Evolutionary conservation across 2,329 filamentous ascomycete genomes (phyloP), one percentile per base, ranked within the genome.

Genomic region (Neophaeococcomyces aloes): DNA sequence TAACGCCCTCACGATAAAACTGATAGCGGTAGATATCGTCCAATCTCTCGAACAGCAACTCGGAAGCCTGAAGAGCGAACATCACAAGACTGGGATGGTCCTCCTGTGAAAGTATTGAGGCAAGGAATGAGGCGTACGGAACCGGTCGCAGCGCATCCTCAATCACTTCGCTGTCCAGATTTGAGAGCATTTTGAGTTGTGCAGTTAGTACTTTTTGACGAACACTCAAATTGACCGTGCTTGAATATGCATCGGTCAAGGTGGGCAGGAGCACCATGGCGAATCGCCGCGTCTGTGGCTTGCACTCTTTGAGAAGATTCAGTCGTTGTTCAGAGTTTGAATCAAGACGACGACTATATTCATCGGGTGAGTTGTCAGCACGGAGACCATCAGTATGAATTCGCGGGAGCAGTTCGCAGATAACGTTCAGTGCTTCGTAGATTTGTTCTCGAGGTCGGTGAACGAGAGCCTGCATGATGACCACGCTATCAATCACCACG

Each of bases 391-490:
- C 42, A 5, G 35, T 30, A 19, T 29, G 23, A 19, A 45, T 38
- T 38, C 77, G 80, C 1, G 89, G 88, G 29, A 98, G 72, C 23
- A 98, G 71, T 65, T 98, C 91, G 67, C 91, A 95, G 51, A 98
- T 87, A 51, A 98, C 87, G 60, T 96, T 96, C 50, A 98, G 74
- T 1, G 93, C 95, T 68, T 98, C 91, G 54, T 89, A 91, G 14
- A 98, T 85, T 64, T 98, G 91, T 54, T 98, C 93, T 45, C 88
- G 81, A 5, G 91, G 91, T 31, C 89, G 81, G 59, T 96, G 91
- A 41, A 98, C 94, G 50, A 98, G 72, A 29, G 93, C 87, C 66
- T 98, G 91, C 93, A 98, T 98, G 57, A 98, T 91, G 35, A 98
- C 78, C 44, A 96, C 89, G 58, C 87, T 94, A 63, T 96, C 89